A percentile compares a stretch with the other conserved stretches of the same genome.
These are phyloP conservation scores for Diplodia mutila DNA, from an alignment of 2,329 filamentous ascomycete species.

Conservation along the genomic window DNA sequence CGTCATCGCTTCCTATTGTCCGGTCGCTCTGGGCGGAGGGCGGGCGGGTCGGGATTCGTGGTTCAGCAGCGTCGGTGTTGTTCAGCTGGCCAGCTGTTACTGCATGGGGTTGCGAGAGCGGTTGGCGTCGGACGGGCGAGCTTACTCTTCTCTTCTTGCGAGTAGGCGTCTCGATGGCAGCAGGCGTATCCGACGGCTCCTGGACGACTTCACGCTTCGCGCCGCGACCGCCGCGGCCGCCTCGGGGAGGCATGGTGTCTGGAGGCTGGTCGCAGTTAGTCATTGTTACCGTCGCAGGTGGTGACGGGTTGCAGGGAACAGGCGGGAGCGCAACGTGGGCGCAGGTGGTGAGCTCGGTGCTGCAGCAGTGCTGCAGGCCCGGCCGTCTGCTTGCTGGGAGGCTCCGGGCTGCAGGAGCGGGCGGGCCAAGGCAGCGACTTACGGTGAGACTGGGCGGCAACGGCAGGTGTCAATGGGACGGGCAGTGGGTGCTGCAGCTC, in stretches of 20 bases:
- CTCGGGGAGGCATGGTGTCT: constrained; percentile 23
- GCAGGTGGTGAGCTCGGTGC: constrained; percentile 1
- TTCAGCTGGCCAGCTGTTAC: constrained; percentile 37
- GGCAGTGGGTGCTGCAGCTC: background rate
- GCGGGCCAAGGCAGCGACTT: constrained; percentile 35
- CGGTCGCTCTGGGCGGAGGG: constrained; percentile 42
- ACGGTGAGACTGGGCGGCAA: constrained; percentile 23
- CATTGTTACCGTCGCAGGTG: background rate
- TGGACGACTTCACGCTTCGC: constrained; percentile 26
- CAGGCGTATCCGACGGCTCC: constrained; percentile 48
- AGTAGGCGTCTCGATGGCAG: constrained; percentile 53
- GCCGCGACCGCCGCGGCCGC: constrained; percentile 25
- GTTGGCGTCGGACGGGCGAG: background rate
- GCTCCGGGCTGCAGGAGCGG: constrained; percentile 15
- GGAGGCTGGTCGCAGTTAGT: background rate
- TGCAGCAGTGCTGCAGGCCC: constrained; percentile 40
- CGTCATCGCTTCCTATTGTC: constrained; percentile 47
- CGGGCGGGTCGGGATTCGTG: constrained; percentile 37
- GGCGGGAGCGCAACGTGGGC: background rate
- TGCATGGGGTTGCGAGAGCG: background rate
- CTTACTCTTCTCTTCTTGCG: constrained; percentile 53
- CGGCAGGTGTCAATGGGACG: constrained; percentile 30
- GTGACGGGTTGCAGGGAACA: background rate
- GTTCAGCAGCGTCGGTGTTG: constrained; percentile 35
- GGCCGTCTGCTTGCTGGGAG: constrained; percentile 25